These are phyloP conservation scores for Dillenia turbinata DNA, from an alignment of 164 flowering plant species.

Conservation along the genomic window DNA sequence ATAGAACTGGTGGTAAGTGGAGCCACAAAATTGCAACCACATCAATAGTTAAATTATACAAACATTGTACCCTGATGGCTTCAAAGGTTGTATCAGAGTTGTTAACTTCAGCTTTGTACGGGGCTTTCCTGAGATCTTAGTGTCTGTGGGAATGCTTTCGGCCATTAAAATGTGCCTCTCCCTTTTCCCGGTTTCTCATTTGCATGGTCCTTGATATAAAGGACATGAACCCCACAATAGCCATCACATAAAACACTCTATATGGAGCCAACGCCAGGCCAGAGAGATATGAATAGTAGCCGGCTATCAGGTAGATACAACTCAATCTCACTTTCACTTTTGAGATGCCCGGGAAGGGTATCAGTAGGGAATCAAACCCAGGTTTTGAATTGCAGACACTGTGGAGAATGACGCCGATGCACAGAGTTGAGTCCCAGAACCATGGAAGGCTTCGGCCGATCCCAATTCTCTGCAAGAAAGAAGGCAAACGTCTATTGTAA, in stretches of 20 bases:
- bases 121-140: constrained; percentile 9
- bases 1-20: too few species aligned
- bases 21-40: too few species aligned
- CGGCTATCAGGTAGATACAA: constrained; percentile 62
- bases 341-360: constrained; percentile 34
- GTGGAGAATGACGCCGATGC: constrained; percentile 73
- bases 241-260: constrained; percentile 74
- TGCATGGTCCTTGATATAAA: constrained; percentile 41
- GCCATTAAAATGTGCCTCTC: constrained; percentile 41
- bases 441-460: constrained; percentile 66
- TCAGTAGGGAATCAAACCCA: constrained; percentile 38
- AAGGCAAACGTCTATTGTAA: neutral
- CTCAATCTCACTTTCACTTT: constrained; percentile 47
- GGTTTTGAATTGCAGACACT: constrained; percentile 63
- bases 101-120: too few species aligned
- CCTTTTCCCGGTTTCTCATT: constrained; percentile 41
- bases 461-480: constrained; percentile 65
- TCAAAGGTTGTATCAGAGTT: too few species aligned
- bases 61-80: too few species aligned
- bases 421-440: constrained; percentile 72
- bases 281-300: constrained; percentile 58
- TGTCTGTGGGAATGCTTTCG: constrained; percentile 83
- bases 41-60: too few species aligned
- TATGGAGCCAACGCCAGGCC: constrained; percentile 76
- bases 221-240: constrained; percentile 58